phyloP scores from a whole-genome alignment of 495 filamentous ascomycete genomes.

The Schizothecium vesticola region DNA sequence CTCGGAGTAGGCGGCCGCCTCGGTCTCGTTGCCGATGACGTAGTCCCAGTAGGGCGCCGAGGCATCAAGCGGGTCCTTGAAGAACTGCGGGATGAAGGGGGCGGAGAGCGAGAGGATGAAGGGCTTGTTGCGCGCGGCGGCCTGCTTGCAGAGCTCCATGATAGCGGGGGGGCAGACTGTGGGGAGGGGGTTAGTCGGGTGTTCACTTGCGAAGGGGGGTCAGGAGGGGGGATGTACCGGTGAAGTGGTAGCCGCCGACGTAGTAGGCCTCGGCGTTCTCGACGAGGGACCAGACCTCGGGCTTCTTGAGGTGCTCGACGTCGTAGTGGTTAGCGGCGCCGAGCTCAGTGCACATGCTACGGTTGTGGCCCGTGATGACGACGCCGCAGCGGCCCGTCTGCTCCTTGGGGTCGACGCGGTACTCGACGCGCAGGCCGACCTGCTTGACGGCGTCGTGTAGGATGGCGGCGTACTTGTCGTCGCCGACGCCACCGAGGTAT shows the following conservation, averaged over 20 bases:
- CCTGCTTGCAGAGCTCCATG: conserved; percentile 82
- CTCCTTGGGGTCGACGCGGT: conserved; percentile 74
- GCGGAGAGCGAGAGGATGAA: conserved; percentile 89
- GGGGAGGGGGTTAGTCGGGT: conserved; percentile 33
- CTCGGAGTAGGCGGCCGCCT: conserved; percentile 79
- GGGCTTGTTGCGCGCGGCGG: conserved; percentile 78
- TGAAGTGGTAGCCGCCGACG: conserved; percentile 76
- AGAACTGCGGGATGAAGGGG: conserved; percentile 94
- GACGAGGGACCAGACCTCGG: conserved; percentile 84
- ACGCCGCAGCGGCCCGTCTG: conserved; percentile 93
- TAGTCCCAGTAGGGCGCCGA: conserved; percentile 90
- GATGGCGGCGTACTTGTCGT: conserved; percentile 84
- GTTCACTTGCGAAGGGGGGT: background rate
- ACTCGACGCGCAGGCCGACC: conserved; percentile 85
- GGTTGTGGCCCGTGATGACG: conserved; percentile 91
- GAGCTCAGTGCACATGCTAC: conserved; percentile 90
- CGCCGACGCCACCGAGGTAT: conserved; percentile 88
- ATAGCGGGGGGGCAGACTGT: conserved; percentile 82
- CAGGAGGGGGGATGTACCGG: conserved; percentile 25
- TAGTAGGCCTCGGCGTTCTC: conserved; percentile 85
- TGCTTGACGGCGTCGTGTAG: conserved; percentile 71
- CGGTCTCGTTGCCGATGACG: conserved; percentile 93
- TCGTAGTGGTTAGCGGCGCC: conserved; percentile 96
- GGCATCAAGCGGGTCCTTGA: conserved; percentile 88
- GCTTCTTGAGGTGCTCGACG: conserved; percentile 84